A percentile compares a stretch with the other conserved stretches of the same genome.
Evolutionary conservation across 78 protist species (phyloP).

Genomic region (Protostelium mycophagum): DNA sequence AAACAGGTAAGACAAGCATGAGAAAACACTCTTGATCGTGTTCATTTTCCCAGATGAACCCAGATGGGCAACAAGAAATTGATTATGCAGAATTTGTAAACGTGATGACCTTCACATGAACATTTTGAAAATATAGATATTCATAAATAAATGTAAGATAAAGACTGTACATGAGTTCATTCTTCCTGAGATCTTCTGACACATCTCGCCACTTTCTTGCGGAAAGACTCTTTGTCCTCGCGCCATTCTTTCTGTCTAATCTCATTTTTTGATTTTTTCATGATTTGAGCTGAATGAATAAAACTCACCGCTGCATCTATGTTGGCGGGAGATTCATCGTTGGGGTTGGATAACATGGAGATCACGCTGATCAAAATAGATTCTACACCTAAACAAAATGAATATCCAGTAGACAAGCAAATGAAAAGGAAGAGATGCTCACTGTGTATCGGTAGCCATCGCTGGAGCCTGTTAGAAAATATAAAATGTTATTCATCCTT

Average conservation of each 20-base stretch:
- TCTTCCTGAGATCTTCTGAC: constrained; percentile 60
- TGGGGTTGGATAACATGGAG: constrained; percentile 89
- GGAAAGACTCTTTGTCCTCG: constrained; percentile 29
- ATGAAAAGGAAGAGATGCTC: too few species aligned
- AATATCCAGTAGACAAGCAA: too few species aligned
- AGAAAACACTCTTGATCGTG: not conserved
- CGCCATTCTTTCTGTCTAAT: constrained; percentile 46
- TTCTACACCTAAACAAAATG: too few species aligned
- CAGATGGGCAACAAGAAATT: not conserved
- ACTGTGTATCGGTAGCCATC: constrained; percentile 72
- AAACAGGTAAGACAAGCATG: not conserved
- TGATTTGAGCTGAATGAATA: not conserved
- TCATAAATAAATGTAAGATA: not conserved
- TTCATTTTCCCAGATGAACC: not conserved
- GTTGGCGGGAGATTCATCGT: constrained; percentile 95
- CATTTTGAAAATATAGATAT: too few species aligned
- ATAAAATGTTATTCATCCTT: constrained; percentile 62
- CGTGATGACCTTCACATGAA: not conserved
- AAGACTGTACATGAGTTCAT: not conserved
- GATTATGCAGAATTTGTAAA: not conserved
- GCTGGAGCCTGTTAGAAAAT: too few species aligned
- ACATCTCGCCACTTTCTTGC: constrained; percentile 34
- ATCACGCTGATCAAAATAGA: constrained; percentile 80
- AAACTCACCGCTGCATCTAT: constrained; percentile 90
- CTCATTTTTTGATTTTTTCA: not conserved